Evolutionary conservation across 495 filamentous ascomycete genomes (phyloP).

Genomic region (Penicillium angulare): DNA sequence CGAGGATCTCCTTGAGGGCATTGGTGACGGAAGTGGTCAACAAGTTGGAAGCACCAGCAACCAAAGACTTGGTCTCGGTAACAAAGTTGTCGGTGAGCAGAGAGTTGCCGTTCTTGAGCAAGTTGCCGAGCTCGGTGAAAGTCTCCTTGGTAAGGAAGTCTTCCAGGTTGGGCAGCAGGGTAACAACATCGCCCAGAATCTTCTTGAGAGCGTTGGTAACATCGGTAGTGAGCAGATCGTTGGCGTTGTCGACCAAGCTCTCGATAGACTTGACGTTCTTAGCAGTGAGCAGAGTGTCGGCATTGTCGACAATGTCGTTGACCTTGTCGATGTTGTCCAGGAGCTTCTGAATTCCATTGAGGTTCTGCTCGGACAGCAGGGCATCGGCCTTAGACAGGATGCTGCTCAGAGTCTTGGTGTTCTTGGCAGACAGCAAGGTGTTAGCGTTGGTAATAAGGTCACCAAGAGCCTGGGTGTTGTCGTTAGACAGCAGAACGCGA

Average conservation of each 20-base stretch:
- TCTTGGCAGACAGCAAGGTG: conserved; percentile 24
- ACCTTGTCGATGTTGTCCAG: conserved; percentile 40
- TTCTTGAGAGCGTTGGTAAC: conserved; percentile 12
- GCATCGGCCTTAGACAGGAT: conserved; percentile 24
- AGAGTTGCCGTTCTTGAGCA: conserved; percentile 38
- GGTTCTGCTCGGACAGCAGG: conserved; percentile 34
- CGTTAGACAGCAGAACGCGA: conserved; percentile 31
- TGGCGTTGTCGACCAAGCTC: conserved; percentile 13
- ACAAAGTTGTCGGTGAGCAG: conserved; percentile 34
- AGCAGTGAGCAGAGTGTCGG: conserved; percentile 32
- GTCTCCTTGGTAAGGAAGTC: conserved; percentile 30
- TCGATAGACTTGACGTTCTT: conserved; percentile 36
- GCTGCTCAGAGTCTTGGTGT: conserved; percentile 36
- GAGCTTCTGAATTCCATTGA: conserved; percentile 38
- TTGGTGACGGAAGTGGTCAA: conserved; percentile 18
- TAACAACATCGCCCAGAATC: conserved; percentile 9
- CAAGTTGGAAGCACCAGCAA: conserved; percentile 17
- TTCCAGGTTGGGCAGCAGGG: conserved; percentile 26
- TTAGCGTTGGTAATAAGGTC: conserved; percentile 34
- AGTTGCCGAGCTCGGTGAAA: conserved; percentile 31
- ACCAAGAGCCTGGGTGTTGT: conserved; percentile 17
- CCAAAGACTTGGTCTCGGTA: conserved; percentile 18
- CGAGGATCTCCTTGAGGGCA: conserved; percentile 29
- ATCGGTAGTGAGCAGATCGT: conserved; percentile 9
- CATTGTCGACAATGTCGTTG: conserved; percentile 34